phyloP scores from a whole-genome alignment of 2,329 filamentous ascomycete genomes.

The Hirsutella thompsonii region DNA sequence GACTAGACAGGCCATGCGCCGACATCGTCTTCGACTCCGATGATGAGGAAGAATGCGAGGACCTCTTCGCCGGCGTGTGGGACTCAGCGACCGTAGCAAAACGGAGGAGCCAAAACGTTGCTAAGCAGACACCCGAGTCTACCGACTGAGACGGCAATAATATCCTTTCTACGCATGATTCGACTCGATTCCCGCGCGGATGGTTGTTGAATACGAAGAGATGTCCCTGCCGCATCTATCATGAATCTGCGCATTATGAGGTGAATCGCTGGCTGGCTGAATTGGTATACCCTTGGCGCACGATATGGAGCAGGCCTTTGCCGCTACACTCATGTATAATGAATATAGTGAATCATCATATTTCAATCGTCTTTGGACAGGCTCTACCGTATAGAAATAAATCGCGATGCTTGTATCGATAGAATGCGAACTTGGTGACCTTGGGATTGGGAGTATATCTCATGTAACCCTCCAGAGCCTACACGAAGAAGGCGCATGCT shows the following conservation, averaged over 20 bases:
- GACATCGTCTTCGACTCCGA: conserved; percentile 46
- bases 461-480: too few relatives aligned
- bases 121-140: conserved; percentile 10
- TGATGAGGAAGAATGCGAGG: conserved; percentile 55
- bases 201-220: too few relatives aligned
- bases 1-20: conserved; percentile 6
- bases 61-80: conserved; percentile 51
- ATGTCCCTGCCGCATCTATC: too few relatives aligned
- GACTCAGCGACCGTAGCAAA: conserved; percentile 37
- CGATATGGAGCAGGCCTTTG: background rate
- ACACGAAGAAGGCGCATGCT: too few relatives aligned
- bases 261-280: background rate
- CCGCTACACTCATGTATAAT: background rate
- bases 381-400: too few relatives aligned
- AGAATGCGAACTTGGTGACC: too few relatives aligned
- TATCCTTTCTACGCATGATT: too few relatives aligned
- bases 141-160: background rate
- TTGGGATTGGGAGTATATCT: too few relatives aligned
- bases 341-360: too few relatives aligned
- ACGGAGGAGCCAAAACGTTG: conserved; percentile 27
- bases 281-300: background rate
- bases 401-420: too few relatives aligned
- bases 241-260: background rate
- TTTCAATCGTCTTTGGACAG: too few relatives aligned
- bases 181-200: too few relatives aligned